Conservation (phyloP, 2,329 filamentous ascomycete species). For the Nothophoma quercina region DNA sequence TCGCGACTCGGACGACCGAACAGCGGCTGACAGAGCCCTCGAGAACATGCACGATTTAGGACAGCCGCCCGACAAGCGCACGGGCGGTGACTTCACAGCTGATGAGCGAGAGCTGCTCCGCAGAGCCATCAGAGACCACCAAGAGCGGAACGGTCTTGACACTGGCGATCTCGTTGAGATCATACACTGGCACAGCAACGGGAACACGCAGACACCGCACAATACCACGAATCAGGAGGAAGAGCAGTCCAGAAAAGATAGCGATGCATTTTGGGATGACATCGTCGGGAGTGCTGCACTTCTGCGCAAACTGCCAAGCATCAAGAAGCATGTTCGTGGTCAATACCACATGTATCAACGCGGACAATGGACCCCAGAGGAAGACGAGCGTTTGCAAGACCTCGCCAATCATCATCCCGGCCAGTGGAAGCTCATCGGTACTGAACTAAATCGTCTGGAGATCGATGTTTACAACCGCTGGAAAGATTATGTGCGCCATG, state of each 20-base stretch:
- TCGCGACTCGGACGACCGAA: neutral
- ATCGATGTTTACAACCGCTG: constrained; percentile 75
- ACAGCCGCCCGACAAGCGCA: constrained; percentile 25
- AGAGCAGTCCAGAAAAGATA: constrained; percentile 19
- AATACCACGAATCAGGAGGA: constrained; percentile 1
- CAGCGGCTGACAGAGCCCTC: constrained; percentile 28
- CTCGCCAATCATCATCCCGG: constrained; percentile 59
- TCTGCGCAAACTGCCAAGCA: constrained; percentile 40
- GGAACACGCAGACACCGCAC: neutral
- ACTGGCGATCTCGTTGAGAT: constrained; percentile 28
- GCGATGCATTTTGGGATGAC: constrained; percentile 42
- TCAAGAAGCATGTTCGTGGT: constrained; percentile 61
- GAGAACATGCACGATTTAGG: constrained; percentile 16
- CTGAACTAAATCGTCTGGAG: constrained; percentile 65
- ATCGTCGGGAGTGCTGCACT: constrained; percentile 41
- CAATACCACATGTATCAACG: constrained; percentile 71
- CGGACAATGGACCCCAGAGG: constrained; percentile 67
- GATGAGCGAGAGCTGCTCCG: constrained; percentile 37
- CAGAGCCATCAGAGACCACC: constrained; percentile 30
- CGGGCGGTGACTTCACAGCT: constrained; percentile 23
- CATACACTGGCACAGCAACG: constrained; percentile 21
- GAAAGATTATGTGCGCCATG: constrained; percentile 70
- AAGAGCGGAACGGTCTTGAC: constrained; percentile 26
- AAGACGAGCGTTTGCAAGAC: constrained; percentile 63
- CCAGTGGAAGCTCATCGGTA: constrained; percentile 69